phyloP scores from a whole-genome alignment of 805 yeast species.

The Monosporozyma siamensis region DNA sequence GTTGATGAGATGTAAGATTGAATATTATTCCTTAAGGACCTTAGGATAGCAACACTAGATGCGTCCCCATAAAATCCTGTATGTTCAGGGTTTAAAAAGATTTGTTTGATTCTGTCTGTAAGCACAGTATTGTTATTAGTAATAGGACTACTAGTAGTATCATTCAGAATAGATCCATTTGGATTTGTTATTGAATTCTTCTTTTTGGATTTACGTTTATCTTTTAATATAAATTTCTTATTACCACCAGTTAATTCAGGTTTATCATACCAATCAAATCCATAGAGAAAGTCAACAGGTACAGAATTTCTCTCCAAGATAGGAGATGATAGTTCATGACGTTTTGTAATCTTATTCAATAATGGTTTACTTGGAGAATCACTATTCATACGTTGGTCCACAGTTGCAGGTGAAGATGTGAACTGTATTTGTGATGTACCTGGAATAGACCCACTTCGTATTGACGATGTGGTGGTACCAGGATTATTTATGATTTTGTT shows the following conservation, averaged over 20 bases:
- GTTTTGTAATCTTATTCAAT: neutral
- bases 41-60: conserved; percentile 47
- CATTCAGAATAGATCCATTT: neutral
- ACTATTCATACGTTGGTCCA: neutral
- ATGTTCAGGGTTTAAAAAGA: conserved; percentile 35
- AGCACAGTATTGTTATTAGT: conserved; percentile 7
- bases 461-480: too few species aligned
- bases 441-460: too few species aligned
- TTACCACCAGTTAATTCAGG: neutral
- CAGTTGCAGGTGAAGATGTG: too few species aligned
- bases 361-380: neutral
- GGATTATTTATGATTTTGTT: too few species aligned
- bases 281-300: conserved; percentile 24
- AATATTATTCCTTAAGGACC: conserved; percentile 30
- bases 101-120: neutral
- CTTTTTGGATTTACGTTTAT: conserved; percentile 1
- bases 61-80: conserved; percentile 61
- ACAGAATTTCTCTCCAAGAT: conserved; percentile 1
- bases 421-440: too few species aligned
- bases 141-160: neutral
- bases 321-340: neutral
- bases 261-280: conserved; percentile 51
- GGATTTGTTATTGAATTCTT: neutral
- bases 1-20: neutral
- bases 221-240: neutral